phyloP scores from a whole-genome alignment of 2,329 filamentous ascomycete species.

The Ceratocystis cacaofunesta region DNA sequence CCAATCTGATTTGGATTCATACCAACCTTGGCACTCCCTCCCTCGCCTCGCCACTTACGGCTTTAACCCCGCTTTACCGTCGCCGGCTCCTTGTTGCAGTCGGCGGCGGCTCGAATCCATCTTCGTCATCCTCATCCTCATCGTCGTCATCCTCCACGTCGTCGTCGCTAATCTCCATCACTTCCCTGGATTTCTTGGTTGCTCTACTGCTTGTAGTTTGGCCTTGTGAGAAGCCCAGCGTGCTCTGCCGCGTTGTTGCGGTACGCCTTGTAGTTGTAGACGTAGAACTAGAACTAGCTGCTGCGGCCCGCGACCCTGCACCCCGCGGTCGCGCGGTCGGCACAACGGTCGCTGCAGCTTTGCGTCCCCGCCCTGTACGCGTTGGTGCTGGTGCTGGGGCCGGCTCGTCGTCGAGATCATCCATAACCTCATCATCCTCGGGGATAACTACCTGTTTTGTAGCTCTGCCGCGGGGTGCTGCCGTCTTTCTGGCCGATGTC shows the following conservation, averaged over 20 bases:
- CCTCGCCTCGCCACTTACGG: background rate
- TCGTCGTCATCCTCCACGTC: slow-evolving; percentile 49
- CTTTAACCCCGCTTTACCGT: background rate
- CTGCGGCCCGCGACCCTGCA: slow-evolving; percentile 6
- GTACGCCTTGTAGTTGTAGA: slow-evolving; percentile 19
- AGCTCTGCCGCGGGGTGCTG: slow-evolving; percentile 25
- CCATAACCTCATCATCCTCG: slow-evolving; percentile 35
- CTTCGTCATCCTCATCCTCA: slow-evolving; percentile 42
- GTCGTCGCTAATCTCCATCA: slow-evolving; percentile 49
- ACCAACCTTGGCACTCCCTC: background rate
- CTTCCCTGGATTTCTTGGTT: slow-evolving; percentile 31
- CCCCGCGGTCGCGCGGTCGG: slow-evolving; percentile 17
- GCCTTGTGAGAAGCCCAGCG: slow-evolving; percentile 35
- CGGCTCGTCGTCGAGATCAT: slow-evolving; percentile 33
- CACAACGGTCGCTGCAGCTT: background rate
- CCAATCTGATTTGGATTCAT: background rate
- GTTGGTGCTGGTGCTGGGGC: slow-evolving; percentile 24
- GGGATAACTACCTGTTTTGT: slow-evolving; percentile 26
- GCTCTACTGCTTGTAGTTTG: background rate
- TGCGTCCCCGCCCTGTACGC: background rate
- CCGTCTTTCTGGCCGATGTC: slow-evolving; percentile 30
- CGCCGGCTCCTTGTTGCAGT: slow-evolving; percentile 8
- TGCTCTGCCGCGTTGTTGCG: slow-evolving; percentile 32
- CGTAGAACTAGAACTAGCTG: slow-evolving; percentile 18
- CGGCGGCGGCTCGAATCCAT: slow-evolving; percentile 38